Evolutionary conservation across 805 yeast genomes (phyloP), one percentile per base, ranked within the genome.

Genomic region (Metschnikowia vanudenii): DNA sequence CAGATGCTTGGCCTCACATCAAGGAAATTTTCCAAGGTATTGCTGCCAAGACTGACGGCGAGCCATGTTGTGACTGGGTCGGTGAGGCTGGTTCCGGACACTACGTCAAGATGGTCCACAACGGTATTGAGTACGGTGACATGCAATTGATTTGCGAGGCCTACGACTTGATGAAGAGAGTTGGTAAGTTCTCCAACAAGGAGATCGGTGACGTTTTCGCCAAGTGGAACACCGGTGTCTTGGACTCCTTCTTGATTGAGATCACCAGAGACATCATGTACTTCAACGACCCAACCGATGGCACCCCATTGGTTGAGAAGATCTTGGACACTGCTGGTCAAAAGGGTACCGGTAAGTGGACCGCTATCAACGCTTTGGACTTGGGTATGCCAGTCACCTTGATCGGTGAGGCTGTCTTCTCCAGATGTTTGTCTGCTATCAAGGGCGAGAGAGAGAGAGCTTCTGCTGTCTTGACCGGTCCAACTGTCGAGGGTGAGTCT

Each of bases 291-390:
- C 76, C 76, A 51, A 80, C 78, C 52, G 96, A 91, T 64, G 96
- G 96, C 60, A 81, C 82, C 57, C 96, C 98, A 63, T 75, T 94
- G 57, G 95, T 92, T 51, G 98, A 94, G 79, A 94, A 92, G 82
- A 91, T 92, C 67, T 76, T 90, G 71, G 99, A 92, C 75, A 71
- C 88, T 64, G 99, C 99, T 59, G 98, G 98, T 63, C 98, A 92
- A 80, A 92, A 92, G 82, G 99, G 99, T 82, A 92, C 99, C 59
- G 99, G 99, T 79, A 92, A 92, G 79, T 92, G 99, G 99, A 94
- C 98, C 60, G 97, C 98, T 56, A 88, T 92, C 73, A 91, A 90
- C 70, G 98, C 98, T 54, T 79, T 92, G 63, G 98, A 94, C 74
- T 80, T 94, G 61, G 98, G 98, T 73, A 89, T 88, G 87, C 99